Base-by-base conservation (phyloP, 441 rosid species). In the Syzygium syzygioides region DNA sequence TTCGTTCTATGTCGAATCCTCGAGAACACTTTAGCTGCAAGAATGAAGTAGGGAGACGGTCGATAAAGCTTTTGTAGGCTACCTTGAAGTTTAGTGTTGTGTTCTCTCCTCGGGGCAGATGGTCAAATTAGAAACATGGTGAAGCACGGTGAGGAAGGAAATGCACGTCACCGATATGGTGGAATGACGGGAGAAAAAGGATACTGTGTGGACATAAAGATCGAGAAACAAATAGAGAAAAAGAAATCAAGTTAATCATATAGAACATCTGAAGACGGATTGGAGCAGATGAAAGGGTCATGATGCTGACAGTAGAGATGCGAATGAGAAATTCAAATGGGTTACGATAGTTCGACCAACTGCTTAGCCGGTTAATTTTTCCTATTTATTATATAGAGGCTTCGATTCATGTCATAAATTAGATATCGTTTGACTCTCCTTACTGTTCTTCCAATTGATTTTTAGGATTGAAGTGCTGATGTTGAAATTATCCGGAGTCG, bases 401-500 rank as follows among this genome's bases (percentile, higher is more conserved):
- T 60, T 60, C 0, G 14, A 6, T 60, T 60, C 8, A 11, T 5
- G 4, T 60, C 30, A 12, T 12, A 60, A 26, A 3, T 12, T 60
- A 5, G 32, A 60, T 60, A 28, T 26, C 64, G 5, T 59, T 60
- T 26, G 66, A 60, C 28, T 60, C 32, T 60, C 4, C 12, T 60
- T 3, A 28, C 4, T 0, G 2, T 12, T 60, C 32, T 60, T 28
- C 32, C 34, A 13, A 60, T 1, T 60, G 30, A 60, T 3, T 1
- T 0, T 62, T 6, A 28, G 34, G 19, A n/a, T 62, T 62, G 9
- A 13, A 28, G 66, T 60, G 32, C 1, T 28, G 17, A 60, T 28
- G 32, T 28, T 0, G 0, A 62, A 6, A 62, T n/a, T 62, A 62
- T 62, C 2, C 32, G 3, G 14, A 62, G 34, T 62, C 2, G 0